Evolutionary conservation across 257 asterid species (phyloP), one percentile per base, ranked within the genome.

Genomic region (Rehmannia glutinosa): DNA sequence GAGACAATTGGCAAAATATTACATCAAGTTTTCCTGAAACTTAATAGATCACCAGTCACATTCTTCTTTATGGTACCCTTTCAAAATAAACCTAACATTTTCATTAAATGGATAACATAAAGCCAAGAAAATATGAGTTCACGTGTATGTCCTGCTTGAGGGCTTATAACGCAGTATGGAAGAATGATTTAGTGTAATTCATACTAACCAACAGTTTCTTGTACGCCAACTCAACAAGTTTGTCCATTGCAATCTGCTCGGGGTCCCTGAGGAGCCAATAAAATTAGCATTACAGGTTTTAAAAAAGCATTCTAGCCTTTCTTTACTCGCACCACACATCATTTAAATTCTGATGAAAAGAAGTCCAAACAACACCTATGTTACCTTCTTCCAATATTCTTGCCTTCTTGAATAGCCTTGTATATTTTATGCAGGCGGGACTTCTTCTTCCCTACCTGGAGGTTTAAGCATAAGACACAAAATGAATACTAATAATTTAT

Each of bases 191-290:
- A 21, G 53, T 28, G 28, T 16, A 58, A 43, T 64, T 53, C 62
- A 71, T 4, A 75, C 82, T 82, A 77, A 91, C 97, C 95, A 91
- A 64, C 24, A 86, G 88, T 79, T 89, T 91, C 84, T 79, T 86
- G 87, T 77, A 87, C 55, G 95, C 87, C 75, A 84, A 71, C 88
- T 91, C 97, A 42, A 85, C 80, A 64, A 88, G 93, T 69, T 76
- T 81, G 79, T 85, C 84, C 88, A 91, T 80, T 27, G 96, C 96
- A 76, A 82, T 80, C 84, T 82, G 87, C 80, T 91, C 97, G 46
- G 84, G 91, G 80, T 88, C 88, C 95, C 97, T 91, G 83, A 62
- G 75, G 58, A 74, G 68, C 30, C 63, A 80, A 61, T 13, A 56
- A 67, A 36, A 58, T 35, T n/a, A 43, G 53, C 61, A 63, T 13